Evolutionary conservation across 257 asterid genomes (phyloP).

Genomic region (Solanum megistacrolobum): DNA sequence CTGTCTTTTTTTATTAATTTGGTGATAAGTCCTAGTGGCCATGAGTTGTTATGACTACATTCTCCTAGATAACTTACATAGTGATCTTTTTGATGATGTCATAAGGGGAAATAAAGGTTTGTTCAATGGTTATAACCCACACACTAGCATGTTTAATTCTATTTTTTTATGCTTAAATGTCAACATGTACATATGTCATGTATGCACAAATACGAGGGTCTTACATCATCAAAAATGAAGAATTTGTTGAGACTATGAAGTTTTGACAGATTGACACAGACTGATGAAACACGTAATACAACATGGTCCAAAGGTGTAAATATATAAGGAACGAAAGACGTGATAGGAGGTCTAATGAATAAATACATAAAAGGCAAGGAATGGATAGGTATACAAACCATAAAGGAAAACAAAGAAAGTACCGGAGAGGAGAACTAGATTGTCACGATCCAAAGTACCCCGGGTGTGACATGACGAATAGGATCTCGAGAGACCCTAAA

Average conservation of each 20-base stretch:
- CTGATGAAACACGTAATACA: neutral
- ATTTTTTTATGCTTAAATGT: no score
- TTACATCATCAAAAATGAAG: neutral
- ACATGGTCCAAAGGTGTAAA: neutral
- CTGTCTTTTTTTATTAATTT: neutral
- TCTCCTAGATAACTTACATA: neutral
- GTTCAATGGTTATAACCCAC: neutral
- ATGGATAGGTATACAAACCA: neutral
- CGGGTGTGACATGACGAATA: no score
- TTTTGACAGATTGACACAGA: no score
- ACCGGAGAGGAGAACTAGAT: neutral
- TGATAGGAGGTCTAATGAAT: no score
- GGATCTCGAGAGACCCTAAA: no score
- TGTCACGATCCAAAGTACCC: no score
- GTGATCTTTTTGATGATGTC: neutral
- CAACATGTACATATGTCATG: neutral
- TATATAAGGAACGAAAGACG: no score
- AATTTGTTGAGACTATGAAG: no score
- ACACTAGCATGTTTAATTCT: neutral
- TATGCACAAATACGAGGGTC: neutral
- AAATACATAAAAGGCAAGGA: neutral
- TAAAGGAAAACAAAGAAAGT: no score
- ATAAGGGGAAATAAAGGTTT: neutral
- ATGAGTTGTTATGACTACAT: neutral
- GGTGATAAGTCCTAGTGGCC: neutral